Base-by-base conservation (phyloP, 768 basidiomycete species). In the Suillus weaverae region DNA sequence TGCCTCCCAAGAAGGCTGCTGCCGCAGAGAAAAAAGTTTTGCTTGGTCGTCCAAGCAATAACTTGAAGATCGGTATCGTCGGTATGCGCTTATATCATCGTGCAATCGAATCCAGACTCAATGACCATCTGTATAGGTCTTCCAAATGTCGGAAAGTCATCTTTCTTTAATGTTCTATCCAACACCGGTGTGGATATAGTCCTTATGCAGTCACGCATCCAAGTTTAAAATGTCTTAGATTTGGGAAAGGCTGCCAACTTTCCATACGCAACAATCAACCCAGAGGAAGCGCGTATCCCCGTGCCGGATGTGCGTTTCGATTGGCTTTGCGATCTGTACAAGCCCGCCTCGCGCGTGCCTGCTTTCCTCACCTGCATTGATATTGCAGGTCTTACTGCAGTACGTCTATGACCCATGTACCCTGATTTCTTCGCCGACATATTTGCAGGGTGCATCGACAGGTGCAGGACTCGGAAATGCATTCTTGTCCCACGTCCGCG, bases 31-130 rank as follows among this genome's bases (percentile, higher is more conserved):
- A 95, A 83, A 97, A 94, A 79, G 79, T 83, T 32, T 80, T 95
- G 20, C 89, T 99, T 41, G 97, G 97, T 53, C 81, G 95, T 63
- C 97, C 97, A 39, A 84, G 91, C 69, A 99, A 99, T 83, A 99
- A 99, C 84, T 86, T 99, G 74, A 93, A 96, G 87, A 92, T 98
- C 73, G 97, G 97, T 75, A 97, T 97, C 85, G 97, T 98, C 84
- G 96, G 94, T 94, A 78, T 79, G 89, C 86, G 79, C 72, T 67
- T 67, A 65, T 63, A 65, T 63, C n/a, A 41, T 62, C 43, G 36
- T 35, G 38, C 3, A 30, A 43, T 11, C 33, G 4, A 10, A 57
- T 22, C 8, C 43, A 33, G 36, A 64, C 20, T 60, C 35, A 32
- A 66, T 6, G 5, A 36, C 30, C 41, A 74, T 65, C 65, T 44